These are phyloP conservation scores for Mangifera indica DNA, from an alignment of 345 rosid genomes.

Conservation along the genomic window DNA sequence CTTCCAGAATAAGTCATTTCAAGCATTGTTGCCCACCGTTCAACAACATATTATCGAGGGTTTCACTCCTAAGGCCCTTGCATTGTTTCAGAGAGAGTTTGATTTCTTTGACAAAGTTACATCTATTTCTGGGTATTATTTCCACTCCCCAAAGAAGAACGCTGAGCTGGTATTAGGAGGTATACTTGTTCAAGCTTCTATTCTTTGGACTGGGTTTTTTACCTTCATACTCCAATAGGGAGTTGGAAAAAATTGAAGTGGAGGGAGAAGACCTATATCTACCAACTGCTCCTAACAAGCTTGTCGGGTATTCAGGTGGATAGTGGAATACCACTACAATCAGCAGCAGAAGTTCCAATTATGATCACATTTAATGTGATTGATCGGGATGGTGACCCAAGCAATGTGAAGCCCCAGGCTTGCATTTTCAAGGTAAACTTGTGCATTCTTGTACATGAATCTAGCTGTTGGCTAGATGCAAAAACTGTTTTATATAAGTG, in stretches of 20 bases:
- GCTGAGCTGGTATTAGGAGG: constrained; percentile 94
- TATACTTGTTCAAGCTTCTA: constrained; percentile 27
- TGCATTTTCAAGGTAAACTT: constrained; percentile 87
- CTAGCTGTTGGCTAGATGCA: constrained; percentile 1
- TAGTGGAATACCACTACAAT: constrained; percentile 98
- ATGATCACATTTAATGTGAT: constrained; percentile 90
- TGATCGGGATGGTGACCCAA: constrained; percentile 72
- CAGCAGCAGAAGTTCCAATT: constrained; percentile 98
- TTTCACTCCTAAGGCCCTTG: constrained; percentile 73
- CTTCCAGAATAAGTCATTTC: constrained; percentile 82
- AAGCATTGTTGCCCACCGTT: constrained; percentile 71
- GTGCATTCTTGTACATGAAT: neutral
- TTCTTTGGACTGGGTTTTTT: constrained; percentile 16
- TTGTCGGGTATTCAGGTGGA: constrained; percentile 84
- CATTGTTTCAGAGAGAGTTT: constrained; percentile 80
- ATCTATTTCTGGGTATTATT: constrained; percentile 80
- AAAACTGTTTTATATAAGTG: neutral
- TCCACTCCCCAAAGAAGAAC: constrained; percentile 91
- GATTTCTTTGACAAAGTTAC: constrained; percentile 95
- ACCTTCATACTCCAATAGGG: constrained; percentile 47
- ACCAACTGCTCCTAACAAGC: constrained; percentile 91
- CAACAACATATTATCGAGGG: constrained; percentile 84
- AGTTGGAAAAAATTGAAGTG: constrained; percentile 89
- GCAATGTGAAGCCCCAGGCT: constrained; percentile 76
- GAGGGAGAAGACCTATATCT: constrained; percentile 86